Evolutionary conservation across 2,329 filamentous ascomycete genomes (phyloP).

Genomic region (Arthrobotrys megalospora): DNA sequence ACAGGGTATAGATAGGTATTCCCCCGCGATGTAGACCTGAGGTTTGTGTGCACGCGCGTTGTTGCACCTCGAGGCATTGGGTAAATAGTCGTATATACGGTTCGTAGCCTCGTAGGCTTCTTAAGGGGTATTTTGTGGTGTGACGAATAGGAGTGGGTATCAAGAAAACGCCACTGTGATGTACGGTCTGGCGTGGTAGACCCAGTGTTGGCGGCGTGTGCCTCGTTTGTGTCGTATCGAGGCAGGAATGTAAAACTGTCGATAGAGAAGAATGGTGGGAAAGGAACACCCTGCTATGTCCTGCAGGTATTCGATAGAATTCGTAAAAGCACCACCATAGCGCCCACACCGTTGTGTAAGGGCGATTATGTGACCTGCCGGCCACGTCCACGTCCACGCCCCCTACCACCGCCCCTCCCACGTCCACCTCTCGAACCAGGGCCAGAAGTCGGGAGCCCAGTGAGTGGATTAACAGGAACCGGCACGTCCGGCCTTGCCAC

Average conservation of each 20-base stretch:
- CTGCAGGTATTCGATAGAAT: not conserved
- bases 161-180: too few relatives aligned
- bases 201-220: not conserved
- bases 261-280: not conserved
- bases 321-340: not conserved
- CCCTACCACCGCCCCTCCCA: slow-evolving; percentile 42
- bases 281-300: not conserved
- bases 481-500: slow-evolving; percentile 13
- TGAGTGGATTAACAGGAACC: slow-evolving; percentile 4
- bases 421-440: slow-evolving; percentile 35
- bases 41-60: too few relatives aligned
- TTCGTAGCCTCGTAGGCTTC: not conserved
- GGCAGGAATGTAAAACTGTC: not conserved
- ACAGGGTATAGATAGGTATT: too few relatives aligned
- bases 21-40: too few relatives aligned
- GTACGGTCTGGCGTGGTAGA: too few relatives aligned
- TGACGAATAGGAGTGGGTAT: too few relatives aligned
- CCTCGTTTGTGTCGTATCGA: not conserved
- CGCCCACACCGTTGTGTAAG: not conserved
- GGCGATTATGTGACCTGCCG: slow-evolving; percentile 29
- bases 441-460: slow-evolving; percentile 5
- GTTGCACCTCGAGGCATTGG: too few relatives aligned
- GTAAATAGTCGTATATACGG: too few relatives aligned
- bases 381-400: slow-evolving; percentile 35
- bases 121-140: not conserved